Evolutionary conservation across 345 rosid species (phyloP).

Genomic region (Murraya koenigii): DNA sequence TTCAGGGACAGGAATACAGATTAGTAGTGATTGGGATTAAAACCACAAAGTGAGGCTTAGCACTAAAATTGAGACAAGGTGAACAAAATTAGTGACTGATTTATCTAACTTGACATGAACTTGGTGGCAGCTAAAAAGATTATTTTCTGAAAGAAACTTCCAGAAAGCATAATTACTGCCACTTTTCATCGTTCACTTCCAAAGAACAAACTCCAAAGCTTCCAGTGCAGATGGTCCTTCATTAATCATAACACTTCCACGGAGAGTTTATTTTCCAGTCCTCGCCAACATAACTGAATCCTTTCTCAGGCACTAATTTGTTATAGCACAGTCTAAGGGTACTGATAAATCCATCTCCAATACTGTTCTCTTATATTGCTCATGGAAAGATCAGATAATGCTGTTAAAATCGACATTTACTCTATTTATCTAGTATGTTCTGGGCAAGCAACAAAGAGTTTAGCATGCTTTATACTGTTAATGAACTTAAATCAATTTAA

Average conservation of each 20-base stretch:
- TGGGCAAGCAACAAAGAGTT: no score
- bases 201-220: background rate
- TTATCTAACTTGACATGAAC: background rate
- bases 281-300: background rate
- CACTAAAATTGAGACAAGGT: background rate
- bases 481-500: background rate
- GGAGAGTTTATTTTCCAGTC: background rate
- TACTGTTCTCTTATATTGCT: background rate
- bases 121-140: background rate
- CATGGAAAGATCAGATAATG: background rate
- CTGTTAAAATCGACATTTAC: background rate
- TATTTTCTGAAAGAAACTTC: background rate
- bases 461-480: background rate
- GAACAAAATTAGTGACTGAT: background rate
- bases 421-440: background rate
- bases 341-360: background rate
- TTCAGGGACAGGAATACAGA: background rate
- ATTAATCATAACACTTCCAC: background rate
- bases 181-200: background rate
- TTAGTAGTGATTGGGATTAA: background rate
- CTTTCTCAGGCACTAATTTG: background rate
- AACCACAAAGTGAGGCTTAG: background rate
- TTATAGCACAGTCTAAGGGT: background rate
- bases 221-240: background rate
- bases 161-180: background rate